Base-by-base conservation (phyloP, 1,139 yeast genomes). In the Geotrichum histeridarum region DNA sequence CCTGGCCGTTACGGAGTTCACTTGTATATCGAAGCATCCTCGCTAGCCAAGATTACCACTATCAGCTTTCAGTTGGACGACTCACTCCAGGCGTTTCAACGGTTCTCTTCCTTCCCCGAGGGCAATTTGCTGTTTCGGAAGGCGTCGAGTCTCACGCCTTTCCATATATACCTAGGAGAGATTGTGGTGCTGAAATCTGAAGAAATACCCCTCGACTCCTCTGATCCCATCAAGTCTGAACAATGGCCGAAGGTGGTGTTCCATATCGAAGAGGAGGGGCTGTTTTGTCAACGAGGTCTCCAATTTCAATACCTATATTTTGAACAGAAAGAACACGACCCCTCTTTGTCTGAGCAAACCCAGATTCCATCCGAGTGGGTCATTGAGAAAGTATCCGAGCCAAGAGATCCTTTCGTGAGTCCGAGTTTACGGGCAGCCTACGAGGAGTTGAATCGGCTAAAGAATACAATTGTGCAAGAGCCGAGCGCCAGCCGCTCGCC, bases 1-100 rank as follows among this genome's bases (percentile, higher is more conserved):
- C 65, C 67, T 0, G 69, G 69, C 5, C 41, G 56, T 7, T 64
- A 66, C 56, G 59, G 58, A 32, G 60, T 65, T 4, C 57, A 54
- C 14, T 44, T 66, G 38, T 63, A 61, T 38, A 41, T 66, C 22
- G 56, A 58, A 27, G 63, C 62, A 9, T 54, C 57, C 15, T 57
- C 61, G 42, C 58, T 61, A 11, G 59, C 55, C 30, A 61, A 57
- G 31, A 50, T 66, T 36, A 36, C 57, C 5, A 62, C 65, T 4
- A 58, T 64, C 22, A 57, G 61, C 18, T 62, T 64, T 45, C 53
- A 22, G 55, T 59, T 9, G 37, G 37, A 12, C 57, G 54, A 22
- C 47, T 37, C 43, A 48, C 56, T 2, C 45, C 58, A 55, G 36
- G 45, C 36, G 31, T 55, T 55, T 39, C 39, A 45, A 11, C 56